Base-by-base conservation (phyloP, 768 basidiomycete species). In the Pleurotus djamor region DNA sequence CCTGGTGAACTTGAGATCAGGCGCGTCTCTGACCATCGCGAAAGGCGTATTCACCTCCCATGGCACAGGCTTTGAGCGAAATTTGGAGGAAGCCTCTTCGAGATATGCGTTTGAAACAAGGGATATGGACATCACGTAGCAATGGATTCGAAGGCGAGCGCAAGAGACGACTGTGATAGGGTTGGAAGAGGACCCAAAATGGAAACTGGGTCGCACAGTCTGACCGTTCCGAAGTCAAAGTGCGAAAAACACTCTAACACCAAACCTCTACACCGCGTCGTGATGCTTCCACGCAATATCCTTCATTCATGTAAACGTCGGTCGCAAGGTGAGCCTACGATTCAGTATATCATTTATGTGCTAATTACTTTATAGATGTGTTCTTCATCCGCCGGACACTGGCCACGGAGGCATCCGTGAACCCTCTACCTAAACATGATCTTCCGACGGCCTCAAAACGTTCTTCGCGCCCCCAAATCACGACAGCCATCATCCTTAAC, bases 51-150 rank as follows among this genome's bases (percentile, higher is more conserved):
- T 60, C 59, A 96, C 96, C 88, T 97, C 95, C 96, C 96, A 98
- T 63, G 95, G 95, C 8, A 97, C 93, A 1, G 89, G 87, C 72
- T 96, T 97, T 6, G 89, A 83, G 65, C 90, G 83, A 61, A 96
- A 94, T 80, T 96, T 96, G 55, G 87, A 80, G 6, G 92, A 90
- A 67, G 80, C 84, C 64, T 96, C 94, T 64, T 95, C 92, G 61
- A 98, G 85, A 77, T 89, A 94, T 2, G 85, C 71, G 67, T 89
- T 94, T 21, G 89, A 88, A 36, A 94, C 88, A 57, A 93, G 82
- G 51, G 85, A 84, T 63, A 90, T 78, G 12, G 90, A 85, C 91
- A 92, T 92, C 21, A 65, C 68, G 66, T 57, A 56, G 58, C 50
- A 48, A 33, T 35, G 21, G 60, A 34, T 33, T 35, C 51, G 45